Conservation (phyloP, 495 filamentous ascomycete species). For the Talaromyces adpressus region DNA sequence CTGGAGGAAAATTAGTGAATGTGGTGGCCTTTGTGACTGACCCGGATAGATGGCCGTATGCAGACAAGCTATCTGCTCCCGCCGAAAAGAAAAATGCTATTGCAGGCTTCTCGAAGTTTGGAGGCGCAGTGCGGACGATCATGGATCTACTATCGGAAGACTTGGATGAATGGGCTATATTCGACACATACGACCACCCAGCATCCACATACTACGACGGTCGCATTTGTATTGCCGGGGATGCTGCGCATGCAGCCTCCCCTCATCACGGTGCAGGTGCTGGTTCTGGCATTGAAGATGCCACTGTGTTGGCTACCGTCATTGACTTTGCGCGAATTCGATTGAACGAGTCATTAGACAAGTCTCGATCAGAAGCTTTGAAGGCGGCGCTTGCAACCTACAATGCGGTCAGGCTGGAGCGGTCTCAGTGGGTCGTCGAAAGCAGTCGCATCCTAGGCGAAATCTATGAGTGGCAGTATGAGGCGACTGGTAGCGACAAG, state of each 20-base stretch:
- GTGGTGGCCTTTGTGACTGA: slow-evolving; percentile 40
- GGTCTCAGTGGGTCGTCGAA: slow-evolving; percentile 27
- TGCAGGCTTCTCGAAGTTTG: slow-evolving; percentile 27
- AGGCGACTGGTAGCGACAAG: slow-evolving; percentile 13
- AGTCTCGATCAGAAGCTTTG: slow-evolving; percentile 9
- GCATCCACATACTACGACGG: slow-evolving; percentile 30
- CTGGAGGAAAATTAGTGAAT: slow-evolving; percentile 31
- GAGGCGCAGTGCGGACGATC: slow-evolving; percentile 26
- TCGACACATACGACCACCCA: slow-evolving; percentile 42
- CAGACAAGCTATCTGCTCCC: slow-evolving; percentile 15
- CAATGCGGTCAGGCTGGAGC: slow-evolving; percentile 16
- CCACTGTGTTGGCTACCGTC: slow-evolving; percentile 30
- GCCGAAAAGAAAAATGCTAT: slow-evolving; percentile 20
- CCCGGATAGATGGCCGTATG: slow-evolving; percentile 29
- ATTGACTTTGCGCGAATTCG: slow-evolving; percentile 14
- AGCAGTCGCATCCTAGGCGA: slow-evolving; percentile 27
- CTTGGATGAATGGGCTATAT: slow-evolving; percentile 50
- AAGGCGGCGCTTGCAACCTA: slow-evolving; percentile 14
- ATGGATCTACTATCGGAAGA: slow-evolving; percentile 34
- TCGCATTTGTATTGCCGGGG: slow-evolving; percentile 39
- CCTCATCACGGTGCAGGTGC: slow-evolving; percentile 50
- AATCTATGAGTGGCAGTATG: slow-evolving; percentile 18
- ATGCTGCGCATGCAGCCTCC: slow-evolving; percentile 36
- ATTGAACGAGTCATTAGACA: not conserved
- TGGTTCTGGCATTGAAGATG: slow-evolving; percentile 50